Conservation (phyloP, 2,329 filamentous ascomycete species). For the Cercospora brassicicola region DNA sequence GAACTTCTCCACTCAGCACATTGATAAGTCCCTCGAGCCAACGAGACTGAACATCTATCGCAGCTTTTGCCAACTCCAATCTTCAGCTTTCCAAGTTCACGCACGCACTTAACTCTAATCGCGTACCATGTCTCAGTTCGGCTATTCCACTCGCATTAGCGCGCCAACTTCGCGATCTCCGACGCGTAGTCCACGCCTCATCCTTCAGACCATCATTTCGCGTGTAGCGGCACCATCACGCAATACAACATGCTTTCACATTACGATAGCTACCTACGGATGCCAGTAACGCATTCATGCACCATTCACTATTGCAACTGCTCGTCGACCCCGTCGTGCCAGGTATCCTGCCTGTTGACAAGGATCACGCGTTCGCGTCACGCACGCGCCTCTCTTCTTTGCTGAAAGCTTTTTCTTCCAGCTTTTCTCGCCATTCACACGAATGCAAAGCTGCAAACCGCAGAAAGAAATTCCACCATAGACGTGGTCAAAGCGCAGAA, state of each 20-base stretch:
- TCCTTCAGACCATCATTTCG: slow-evolving; percentile 6
- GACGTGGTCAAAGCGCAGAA: neutral
- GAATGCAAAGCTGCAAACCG: slow-evolving; percentile 1
- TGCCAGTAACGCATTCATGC: slow-evolving; percentile 5
- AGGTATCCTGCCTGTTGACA: neutral
- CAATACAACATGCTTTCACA: neutral
- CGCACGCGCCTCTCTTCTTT: slow-evolving; percentile 3
- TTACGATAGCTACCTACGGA: slow-evolving; percentile 10
- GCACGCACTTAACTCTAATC: slow-evolving; percentile 6
- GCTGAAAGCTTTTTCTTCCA: slow-evolving; percentile 3
- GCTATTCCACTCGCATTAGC: neutral
- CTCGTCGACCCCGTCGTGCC: neutral
- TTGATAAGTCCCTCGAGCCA: neutral
- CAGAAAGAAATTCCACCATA: neutral
- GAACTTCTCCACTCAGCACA: neutral
- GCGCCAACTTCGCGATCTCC: slow-evolving; percentile 1
- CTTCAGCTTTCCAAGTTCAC: neutral
- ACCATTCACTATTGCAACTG: neutral
- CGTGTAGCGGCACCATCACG: neutral
- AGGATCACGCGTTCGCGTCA: slow-evolving; percentile 15
- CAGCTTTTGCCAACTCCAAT: neutral
- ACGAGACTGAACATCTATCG: neutral
- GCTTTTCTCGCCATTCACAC: neutral
- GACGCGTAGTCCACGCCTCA: slow-evolving; percentile 11
- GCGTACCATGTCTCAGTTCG: neutral